These are phyloP conservation scores for Mycosphaerella sp. DNA, from an alignment of 2,329 filamentous ascomycete genomes.

Conservation along the genomic window DNA sequence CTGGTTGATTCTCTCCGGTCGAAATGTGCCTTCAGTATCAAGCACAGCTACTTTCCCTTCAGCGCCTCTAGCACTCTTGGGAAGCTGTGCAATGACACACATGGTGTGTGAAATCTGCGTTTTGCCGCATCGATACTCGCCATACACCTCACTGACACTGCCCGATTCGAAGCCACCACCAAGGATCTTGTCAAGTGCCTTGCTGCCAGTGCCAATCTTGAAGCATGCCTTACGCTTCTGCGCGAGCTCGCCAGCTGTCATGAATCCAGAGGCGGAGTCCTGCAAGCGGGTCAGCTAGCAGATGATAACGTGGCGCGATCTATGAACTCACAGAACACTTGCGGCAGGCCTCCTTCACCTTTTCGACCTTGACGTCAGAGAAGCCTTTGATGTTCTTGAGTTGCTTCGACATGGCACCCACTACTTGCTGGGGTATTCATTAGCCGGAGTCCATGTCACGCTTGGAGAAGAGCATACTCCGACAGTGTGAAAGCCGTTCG, in stretches of 20 bases:
- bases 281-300: conserved; percentile 29
- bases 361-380: conserved; percentile 64
- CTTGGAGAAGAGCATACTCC: conserved; percentile 41
- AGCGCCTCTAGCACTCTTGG: conserved; percentile 55
- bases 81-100: conserved; percentile 55
- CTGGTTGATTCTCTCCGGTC: conserved; percentile 60
- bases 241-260: conserved; percentile 59
- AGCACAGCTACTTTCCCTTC: conserved; percentile 65
- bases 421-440: conserved; percentile 46
- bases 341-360: conserved; percentile 60
- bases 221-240: conserved; percentile 58
- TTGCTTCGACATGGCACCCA: conserved; percentile 53
- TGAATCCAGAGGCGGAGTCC: conserved; percentile 55
- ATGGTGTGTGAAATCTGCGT: conserved; percentile 64
- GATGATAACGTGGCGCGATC: background rate
- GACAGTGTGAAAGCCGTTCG: conserved; percentile 57
- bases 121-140: conserved; percentile 60
- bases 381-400: conserved; percentile 63
- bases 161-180: conserved; percentile 61
- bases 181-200: conserved; percentile 59
- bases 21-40: conserved; percentile 60
- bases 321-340: conserved; percentile 49
- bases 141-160: conserved; percentile 61
- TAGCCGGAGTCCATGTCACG: background rate
- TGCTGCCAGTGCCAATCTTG: conserved; percentile 63